phyloP scores from a whole-genome alignment of 2,329 filamentous ascomycete genomes.

The Juglanconis oblonga region DNA sequence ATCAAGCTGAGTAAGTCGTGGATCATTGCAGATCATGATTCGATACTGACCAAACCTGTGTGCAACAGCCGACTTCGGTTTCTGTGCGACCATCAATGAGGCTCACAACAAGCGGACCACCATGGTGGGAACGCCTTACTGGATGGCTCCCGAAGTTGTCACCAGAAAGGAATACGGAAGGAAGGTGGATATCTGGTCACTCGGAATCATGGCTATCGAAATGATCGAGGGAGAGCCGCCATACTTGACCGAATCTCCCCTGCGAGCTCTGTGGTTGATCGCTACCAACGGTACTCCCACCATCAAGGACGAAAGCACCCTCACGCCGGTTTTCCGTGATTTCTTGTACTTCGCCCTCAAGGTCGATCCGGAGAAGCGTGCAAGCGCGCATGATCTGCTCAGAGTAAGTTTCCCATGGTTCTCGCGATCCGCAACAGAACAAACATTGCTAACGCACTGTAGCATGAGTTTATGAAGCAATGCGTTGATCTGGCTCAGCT shows the following conservation, averaged over 20 bases:
- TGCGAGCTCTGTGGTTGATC: slow-evolving; percentile 91
- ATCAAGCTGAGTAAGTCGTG: slow-evolving; percentile 86
- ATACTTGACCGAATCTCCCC: slow-evolving; percentile 90
- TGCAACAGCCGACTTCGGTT: slow-evolving; percentile 83
- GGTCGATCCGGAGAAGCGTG: slow-evolving; percentile 95
- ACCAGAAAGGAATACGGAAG: slow-evolving; percentile 96
- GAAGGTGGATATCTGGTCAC: slow-evolving; percentile 97
- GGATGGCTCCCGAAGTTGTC: slow-evolving; percentile 99
- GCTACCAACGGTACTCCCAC: slow-evolving; percentile 93
- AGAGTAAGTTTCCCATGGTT: slow-evolving; percentile 54
- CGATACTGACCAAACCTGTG: not conserved
- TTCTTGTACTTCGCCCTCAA: slow-evolving; percentile 92
- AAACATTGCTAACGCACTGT: slow-evolving; percentile 21
- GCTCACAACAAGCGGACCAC: slow-evolving; percentile 96
- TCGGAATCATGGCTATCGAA: slow-evolving; percentile 99
- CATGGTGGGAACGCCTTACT: slow-evolving; percentile 98
- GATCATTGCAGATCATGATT: slow-evolving; percentile 7
- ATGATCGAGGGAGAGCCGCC: slow-evolving; percentile 99
- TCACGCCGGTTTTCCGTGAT: slow-evolving; percentile 81
- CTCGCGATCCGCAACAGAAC: slow-evolving; percentile 9
- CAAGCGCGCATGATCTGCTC: slow-evolving; percentile 88
- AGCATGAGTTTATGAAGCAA: slow-evolving; percentile 79
- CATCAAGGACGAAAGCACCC: slow-evolving; percentile 86
- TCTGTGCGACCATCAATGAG: slow-evolving; percentile 98
- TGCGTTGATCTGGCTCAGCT: slow-evolving; percentile 74